Conservation (phyloP, 345 rosid genomes). For the Citrus hindsii region DNA sequence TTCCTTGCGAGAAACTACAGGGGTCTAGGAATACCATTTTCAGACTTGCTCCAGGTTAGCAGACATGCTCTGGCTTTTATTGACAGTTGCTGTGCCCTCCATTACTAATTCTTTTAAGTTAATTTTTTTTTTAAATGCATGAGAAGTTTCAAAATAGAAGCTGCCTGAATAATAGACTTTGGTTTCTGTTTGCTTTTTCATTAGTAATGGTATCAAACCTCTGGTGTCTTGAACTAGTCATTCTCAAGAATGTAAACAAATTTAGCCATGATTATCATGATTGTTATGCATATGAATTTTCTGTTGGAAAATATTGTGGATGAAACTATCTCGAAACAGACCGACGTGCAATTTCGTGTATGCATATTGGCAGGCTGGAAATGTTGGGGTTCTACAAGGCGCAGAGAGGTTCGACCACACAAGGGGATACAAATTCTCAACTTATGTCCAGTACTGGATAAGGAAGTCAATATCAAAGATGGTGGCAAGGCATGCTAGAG, state of each 20-base stretch:
- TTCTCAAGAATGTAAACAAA: not conserved
- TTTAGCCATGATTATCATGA: not conserved
- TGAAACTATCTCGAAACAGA: not conserved
- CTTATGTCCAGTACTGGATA: constrained; percentile 88
- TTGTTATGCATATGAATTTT: not conserved
- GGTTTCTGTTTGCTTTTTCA: not conserved
- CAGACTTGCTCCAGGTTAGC: constrained; percentile 74
- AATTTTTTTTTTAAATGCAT: not conserved
- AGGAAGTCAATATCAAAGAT: constrained; percentile 61
- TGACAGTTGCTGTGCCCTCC: not conserved
- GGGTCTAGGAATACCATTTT: constrained; percentile 57
- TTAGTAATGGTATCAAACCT: not conserved
- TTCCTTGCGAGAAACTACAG: constrained; percentile 75
- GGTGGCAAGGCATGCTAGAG: constrained; percentile 61
- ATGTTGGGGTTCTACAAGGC: constrained; percentile 75
- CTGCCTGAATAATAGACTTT: not conserved
- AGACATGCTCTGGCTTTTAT: not conserved
- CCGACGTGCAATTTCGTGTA: constrained; percentile 1
- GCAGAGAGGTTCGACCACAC: constrained; percentile 81
- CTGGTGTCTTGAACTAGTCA: not conserved
- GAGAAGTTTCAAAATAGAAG: not conserved
- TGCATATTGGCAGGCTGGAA: constrained; percentile 57
- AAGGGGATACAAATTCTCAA: constrained; percentile 80
- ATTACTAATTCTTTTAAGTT: not conserved
- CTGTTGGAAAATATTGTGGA: not conserved